phyloP scores from a whole-genome alignment of 345 rosid species.

The Mallotus nudiflorus region DNA sequence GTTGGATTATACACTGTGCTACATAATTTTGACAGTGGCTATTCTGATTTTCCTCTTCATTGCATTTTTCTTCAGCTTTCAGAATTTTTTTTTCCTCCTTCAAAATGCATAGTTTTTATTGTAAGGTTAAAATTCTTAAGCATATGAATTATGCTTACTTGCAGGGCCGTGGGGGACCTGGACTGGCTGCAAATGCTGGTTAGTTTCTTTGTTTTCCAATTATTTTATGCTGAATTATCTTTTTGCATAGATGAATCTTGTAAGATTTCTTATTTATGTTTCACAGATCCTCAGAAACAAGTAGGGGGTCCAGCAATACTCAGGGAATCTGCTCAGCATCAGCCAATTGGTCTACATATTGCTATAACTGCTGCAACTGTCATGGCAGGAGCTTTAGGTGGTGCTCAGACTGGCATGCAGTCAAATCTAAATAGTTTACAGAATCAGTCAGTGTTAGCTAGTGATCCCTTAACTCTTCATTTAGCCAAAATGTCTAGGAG shows the following conservation, averaged over 20 bases:
- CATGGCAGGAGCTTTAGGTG: constrained; percentile 82
- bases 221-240: not conserved
- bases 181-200: constrained; percentile 58
- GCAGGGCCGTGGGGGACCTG: constrained; percentile 96
- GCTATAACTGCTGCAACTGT: constrained; percentile 75
- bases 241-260: constrained; percentile 2
- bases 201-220: constrained; percentile 29
- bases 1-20: not conserved
- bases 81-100: not conserved
- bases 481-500: constrained; percentile 85
- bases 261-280: constrained; percentile 1
- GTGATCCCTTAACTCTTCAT: constrained; percentile 88
- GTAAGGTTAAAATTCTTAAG: constrained; percentile 5
- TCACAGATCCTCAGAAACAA: constrained; percentile 63
- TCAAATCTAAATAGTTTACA: constrained; percentile 52
- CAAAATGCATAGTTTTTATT: not conserved
- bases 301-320: constrained; percentile 46
- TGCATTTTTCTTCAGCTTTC: not conserved
- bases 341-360: constrained; percentile 81
- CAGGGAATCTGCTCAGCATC: constrained; percentile 55
- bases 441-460: constrained; percentile 48
- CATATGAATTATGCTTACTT: constrained; percentile 24
- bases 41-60: not conserved
- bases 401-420: constrained; percentile 54
- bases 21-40: not conserved